Conservation (phyloP, 495 filamentous ascomycete species). For the Parathielavia hyrcaniae region DNA sequence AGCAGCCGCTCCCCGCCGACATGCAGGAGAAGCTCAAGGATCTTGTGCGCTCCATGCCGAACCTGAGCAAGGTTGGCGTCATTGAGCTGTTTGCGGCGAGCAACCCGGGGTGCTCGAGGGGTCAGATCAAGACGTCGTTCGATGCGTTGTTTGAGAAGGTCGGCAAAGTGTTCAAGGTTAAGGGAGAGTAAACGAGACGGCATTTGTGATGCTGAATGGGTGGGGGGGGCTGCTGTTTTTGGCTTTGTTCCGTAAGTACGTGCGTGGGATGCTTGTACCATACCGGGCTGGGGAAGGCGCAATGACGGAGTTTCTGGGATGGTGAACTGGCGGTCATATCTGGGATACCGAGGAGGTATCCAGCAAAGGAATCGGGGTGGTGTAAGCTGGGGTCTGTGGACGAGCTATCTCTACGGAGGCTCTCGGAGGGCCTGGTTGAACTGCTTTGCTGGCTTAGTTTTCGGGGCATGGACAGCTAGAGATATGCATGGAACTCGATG, state of each 20-base stretch:
- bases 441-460: background rate
- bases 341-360: background rate
- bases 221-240: background rate
- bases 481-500: background rate
- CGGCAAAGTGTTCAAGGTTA: slow-evolving; percentile 25
- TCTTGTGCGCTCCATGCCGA: slow-evolving; percentile 23
- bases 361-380: too few relatives aligned
- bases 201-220: background rate
- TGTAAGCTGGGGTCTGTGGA: too few relatives aligned
- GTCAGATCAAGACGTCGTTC: slow-evolving; percentile 29
- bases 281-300: background rate
- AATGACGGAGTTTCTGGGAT: background rate
- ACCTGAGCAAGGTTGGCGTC: slow-evolving; percentile 28
- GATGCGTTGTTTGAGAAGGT: slow-evolving; percentile 22
- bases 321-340: too few relatives aligned
- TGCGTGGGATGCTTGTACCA: background rate
- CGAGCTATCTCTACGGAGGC: too few relatives aligned
- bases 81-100: slow-evolving; percentile 28
- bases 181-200: slow-evolving; percentile 12
- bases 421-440: background rate
- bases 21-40: slow-evolving; percentile 26
- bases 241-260: too few relatives aligned
- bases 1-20: slow-evolving; percentile 18
- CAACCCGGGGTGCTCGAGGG: slow-evolving; percentile 13
- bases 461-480: background rate